phyloP scores from a whole-genome alignment of 2,329 filamentous ascomycete species.

The Aspergillus terreus region DNA sequence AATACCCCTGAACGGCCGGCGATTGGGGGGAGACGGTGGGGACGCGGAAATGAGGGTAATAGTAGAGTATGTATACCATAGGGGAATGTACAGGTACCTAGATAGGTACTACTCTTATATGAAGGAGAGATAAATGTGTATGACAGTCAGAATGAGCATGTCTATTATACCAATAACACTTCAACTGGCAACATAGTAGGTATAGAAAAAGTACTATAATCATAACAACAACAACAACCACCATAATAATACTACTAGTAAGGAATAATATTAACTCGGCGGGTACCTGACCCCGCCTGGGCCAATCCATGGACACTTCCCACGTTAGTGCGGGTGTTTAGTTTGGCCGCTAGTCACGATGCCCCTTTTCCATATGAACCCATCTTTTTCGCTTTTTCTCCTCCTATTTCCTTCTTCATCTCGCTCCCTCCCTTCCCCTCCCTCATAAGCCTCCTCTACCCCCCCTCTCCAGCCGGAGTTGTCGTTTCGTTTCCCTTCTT shows the following conservation, averaged over 20 bases:
- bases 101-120: too few species aligned
- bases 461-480: not conserved
- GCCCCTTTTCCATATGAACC: constrained; percentile 2
- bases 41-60: not conserved
- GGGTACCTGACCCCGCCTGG: not conserved
- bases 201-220: too few species aligned
- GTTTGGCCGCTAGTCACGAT: not conserved
- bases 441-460: too few species aligned
- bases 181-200: too few species aligned
- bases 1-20: not conserved
- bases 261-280: too few species aligned
- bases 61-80: too few species aligned
- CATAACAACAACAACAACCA: too few species aligned
- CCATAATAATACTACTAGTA: not conserved
- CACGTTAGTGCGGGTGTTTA: not conserved
- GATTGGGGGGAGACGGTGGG: not conserved
- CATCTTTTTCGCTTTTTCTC: constrained; percentile 1
- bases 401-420: constrained; percentile 2
- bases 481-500: constrained; percentile 8
- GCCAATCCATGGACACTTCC: not conserved
- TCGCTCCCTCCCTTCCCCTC: too few species aligned
- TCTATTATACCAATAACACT: too few species aligned
- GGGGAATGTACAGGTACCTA: too few species aligned
- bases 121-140: too few species aligned
- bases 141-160: too few species aligned